Base-by-base conservation (phyloP, 1,284 basidiomycete genomes). In the Mycena sp. region DNA sequence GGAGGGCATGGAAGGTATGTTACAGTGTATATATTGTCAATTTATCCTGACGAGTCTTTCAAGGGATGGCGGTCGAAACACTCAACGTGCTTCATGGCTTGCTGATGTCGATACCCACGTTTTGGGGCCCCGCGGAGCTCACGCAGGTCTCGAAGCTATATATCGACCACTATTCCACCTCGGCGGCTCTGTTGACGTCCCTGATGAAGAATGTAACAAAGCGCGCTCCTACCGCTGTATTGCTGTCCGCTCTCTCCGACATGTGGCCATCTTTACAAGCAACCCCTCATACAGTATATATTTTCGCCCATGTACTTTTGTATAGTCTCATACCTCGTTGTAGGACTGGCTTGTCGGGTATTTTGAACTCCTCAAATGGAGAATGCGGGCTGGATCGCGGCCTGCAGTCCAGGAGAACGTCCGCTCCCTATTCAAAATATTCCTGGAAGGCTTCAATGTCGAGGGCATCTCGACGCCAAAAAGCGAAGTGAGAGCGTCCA, bases 381-480 rank as follows among this genome's bases (percentile, higher is more conserved):
- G 85, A 0, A 74, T 97, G 28, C 89, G 87, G 14, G 83, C 84
- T 51, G 87, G 92, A 5, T 81, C 87, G 56, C 84, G 92, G 19
- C 76, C 84, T 3, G 84, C 86, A 6, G 83, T 98, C 2, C 79
- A 89, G 7, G 87, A 90, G 28, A 84, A 93, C 58, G 78, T 96
- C 62, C 91, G 93, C 51, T 68, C 83, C 1, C 72, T 94, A 37
- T 97, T 95, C 81, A 91, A 90, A 62, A 84, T 94, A 53, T 93
- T 98, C 81, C 80, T 98, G 46, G 87, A 90, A 28, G 90, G 89
- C 2, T 90, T 98, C 67, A 92, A 94, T 66, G 71, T 89, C 76
- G 66, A 76, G 69, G 77, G 78, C 50, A 65, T 74, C 63, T 41
- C 48, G 67, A 71, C 23, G 74, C 68, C 44, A 65, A 69, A 59